Evolutionary conservation across 495 filamentous ascomycete genomes (phyloP).

Genomic region (Chaetomium tenue): DNA sequence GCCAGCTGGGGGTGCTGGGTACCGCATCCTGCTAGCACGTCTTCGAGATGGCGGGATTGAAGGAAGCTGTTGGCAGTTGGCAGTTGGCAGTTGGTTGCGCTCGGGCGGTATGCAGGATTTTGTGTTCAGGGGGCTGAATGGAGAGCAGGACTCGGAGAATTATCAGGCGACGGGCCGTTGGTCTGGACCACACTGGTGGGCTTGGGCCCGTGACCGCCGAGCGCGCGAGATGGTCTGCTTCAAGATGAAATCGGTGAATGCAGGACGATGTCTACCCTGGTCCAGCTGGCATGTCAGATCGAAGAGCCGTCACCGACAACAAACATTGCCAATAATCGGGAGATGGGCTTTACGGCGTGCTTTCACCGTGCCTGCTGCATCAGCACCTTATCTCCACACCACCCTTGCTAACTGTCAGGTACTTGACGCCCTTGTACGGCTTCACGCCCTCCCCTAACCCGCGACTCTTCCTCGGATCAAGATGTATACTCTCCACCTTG

Average conservation of each 20-base stretch:
- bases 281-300: too few relatives aligned
- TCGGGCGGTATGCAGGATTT: neutral
- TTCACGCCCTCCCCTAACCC: constrained; percentile 84
- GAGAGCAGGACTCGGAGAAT: neutral
- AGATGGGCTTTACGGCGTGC: too few relatives aligned
- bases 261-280: too few relatives aligned
- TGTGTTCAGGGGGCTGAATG: neutral
- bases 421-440: constrained; percentile 98
- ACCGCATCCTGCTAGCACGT: constrained; percentile 7
- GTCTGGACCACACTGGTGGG: too few relatives aligned
- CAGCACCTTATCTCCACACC: constrained; percentile 79
- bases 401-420: constrained; percentile 80
- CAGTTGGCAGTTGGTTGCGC: constrained; percentile 8
- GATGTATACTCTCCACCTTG: constrained; percentile 80
- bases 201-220: too few relatives aligned
- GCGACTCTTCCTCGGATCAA: constrained; percentile 81
- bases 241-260: too few relatives aligned
- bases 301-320: too few relatives aligned
- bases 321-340: too few relatives aligned
- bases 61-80: constrained; percentile 3
- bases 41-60: neutral
- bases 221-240: neutral
- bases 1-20: constrained; percentile 5
- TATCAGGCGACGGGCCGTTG: neutral
- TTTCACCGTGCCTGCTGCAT: neutral